Conservation (phyloP, 768 basidiomycete species). For the Xerocomellus amylosporus region DNA sequence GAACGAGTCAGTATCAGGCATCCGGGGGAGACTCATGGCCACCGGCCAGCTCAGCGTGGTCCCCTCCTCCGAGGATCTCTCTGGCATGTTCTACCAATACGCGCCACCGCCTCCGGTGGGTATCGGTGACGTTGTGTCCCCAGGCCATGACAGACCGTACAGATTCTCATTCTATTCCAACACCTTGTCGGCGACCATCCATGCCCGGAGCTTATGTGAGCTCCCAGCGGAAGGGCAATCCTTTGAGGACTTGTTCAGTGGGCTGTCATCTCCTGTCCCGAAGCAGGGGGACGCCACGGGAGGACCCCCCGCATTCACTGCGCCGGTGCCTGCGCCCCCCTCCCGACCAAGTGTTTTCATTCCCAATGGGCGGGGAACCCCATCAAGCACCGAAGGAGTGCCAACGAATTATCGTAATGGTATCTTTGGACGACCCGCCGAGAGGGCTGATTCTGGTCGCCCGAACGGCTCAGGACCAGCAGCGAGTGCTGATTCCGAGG, state of each 20-base stretch:
- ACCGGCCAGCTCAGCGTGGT: slow-evolving; percentile 36
- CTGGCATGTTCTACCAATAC: slow-evolving; percentile 17
- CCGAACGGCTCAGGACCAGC: slow-evolving; percentile 26
- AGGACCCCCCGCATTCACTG: not conserved
- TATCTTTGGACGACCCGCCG: slow-evolving; percentile 19
- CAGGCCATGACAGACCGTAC: slow-evolving; percentile 84
- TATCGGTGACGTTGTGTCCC: slow-evolving; percentile 39
- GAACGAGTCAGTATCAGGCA: slow-evolving; percentile 47
- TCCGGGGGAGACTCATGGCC: slow-evolving; percentile 38
- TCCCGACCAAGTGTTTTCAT: slow-evolving; percentile 2
- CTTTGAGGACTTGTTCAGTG: slow-evolving; percentile 86
- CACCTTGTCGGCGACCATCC: slow-evolving; percentile 86
- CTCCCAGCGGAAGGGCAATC: slow-evolving; percentile 91
- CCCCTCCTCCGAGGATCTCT: slow-evolving; percentile 42
- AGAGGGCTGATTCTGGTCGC: slow-evolving; percentile 18
- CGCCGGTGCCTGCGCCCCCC: slow-evolving; percentile 8
- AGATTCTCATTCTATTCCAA: slow-evolving; percentile 99
- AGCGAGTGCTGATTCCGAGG: slow-evolving; percentile 48
- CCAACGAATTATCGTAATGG: slow-evolving; percentile 11
- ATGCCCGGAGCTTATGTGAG: slow-evolving; percentile 89
- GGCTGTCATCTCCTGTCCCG: slow-evolving; percentile 32
- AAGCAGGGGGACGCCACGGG: slow-evolving; percentile 7
- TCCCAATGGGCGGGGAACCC: slow-evolving; percentile 8
- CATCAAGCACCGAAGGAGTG: slow-evolving; percentile 5
- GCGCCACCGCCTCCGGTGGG: slow-evolving; percentile 5